Conservation (phyloP, 768 basidiomycete species). For the Xerocomellus chrysenteron region DNA sequence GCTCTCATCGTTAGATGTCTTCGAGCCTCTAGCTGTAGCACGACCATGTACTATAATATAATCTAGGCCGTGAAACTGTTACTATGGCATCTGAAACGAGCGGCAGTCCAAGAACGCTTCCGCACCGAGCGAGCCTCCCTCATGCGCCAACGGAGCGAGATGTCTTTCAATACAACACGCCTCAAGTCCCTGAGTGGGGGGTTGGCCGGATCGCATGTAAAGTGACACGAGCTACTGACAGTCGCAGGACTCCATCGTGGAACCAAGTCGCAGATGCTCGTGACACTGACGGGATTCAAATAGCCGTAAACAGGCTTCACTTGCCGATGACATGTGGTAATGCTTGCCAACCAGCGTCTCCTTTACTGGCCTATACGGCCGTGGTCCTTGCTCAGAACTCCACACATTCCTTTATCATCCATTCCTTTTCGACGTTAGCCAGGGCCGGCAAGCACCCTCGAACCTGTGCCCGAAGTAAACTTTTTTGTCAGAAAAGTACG, state of each 20-base stretch:
- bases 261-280: too few species aligned
- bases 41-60: neutral
- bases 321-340: too few species aligned
- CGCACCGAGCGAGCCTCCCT: too few species aligned
- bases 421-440: neutral
- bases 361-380: neutral
- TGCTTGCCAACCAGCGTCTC: neutral
- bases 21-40: neutral
- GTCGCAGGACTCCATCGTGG: too few species aligned
- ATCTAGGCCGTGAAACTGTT: neutral
- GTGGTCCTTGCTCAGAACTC: neutral
- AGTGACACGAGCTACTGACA: too few species aligned
- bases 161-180: too few species aligned
- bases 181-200: too few species aligned
- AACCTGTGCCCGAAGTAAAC: neutral
- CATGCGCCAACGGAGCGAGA: too few species aligned
- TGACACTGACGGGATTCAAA: too few species aligned
- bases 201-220: too few species aligned
- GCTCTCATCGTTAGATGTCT: neutral
- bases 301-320: neutral
- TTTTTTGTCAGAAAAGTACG: neutral
- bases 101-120: too few species aligned
- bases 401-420: conserved; percentile 8
- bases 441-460: neutral
- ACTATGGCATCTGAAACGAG: neutral